These are phyloP conservation scores for Lactarius indigo DNA, from an alignment of 768 basidiomycete species.

Conservation along the genomic window DNA sequence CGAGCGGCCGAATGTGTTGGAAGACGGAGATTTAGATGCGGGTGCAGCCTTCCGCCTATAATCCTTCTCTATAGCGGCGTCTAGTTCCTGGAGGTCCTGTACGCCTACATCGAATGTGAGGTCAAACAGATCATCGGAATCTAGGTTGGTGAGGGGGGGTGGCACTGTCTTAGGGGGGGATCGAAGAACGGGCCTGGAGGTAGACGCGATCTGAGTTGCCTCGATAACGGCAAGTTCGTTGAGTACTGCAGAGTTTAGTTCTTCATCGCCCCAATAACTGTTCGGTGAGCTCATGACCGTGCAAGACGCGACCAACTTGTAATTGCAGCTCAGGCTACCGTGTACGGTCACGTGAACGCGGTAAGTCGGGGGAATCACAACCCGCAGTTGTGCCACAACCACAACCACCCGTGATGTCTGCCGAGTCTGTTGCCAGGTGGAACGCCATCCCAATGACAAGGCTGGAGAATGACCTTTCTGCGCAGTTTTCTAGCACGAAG, in stretches of 20 bases:
- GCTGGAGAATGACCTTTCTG: slow-evolving; percentile 26
- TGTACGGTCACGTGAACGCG: slow-evolving; percentile 18
- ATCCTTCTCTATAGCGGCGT: slow-evolving; percentile 48
- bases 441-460: slow-evolving; percentile 59
- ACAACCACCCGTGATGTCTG: slow-evolving; percentile 47
- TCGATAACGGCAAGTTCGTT: slow-evolving; percentile 69
- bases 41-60: slow-evolving; percentile 41
- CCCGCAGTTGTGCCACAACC: neutral
- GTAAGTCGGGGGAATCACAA: neutral
- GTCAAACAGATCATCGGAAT: slow-evolving; percentile 37
- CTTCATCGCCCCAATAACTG: slow-evolving; percentile 63
- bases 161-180: slow-evolving; percentile 20
- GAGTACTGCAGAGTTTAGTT: slow-evolving; percentile 53
- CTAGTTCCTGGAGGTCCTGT: slow-evolving; percentile 49
- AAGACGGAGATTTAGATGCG: slow-evolving; percentile 36
- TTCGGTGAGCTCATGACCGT: slow-evolving; percentile 63
- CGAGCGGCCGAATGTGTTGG: slow-evolving; percentile 26
- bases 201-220: slow-evolving; percentile 43
- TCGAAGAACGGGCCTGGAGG: slow-evolving; percentile 26
- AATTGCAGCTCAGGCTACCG: neutral
- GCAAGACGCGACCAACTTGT: neutral
- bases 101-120: slow-evolving; percentile 53
- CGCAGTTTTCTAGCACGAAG: slow-evolving; percentile 15
- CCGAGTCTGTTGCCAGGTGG: slow-evolving; percentile 63
- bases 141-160: slow-evolving; percentile 34